Evolutionary conservation across 345 rosid genomes (phyloP), one percentile per base, ranked within the genome.

Genomic region (Salix udensis): DNA sequence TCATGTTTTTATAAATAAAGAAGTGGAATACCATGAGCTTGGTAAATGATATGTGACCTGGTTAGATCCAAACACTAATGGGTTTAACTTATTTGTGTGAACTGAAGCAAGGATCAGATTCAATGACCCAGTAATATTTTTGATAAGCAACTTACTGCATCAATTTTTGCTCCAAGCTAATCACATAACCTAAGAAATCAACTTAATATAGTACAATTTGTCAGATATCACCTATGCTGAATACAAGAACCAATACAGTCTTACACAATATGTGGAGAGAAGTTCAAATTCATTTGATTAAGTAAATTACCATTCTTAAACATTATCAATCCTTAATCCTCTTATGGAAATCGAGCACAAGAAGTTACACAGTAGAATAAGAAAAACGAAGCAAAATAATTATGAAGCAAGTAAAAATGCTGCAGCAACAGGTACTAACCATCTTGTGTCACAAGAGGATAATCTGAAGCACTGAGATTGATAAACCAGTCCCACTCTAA

Each of bases 401-500:
- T 14, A 60, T 5, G 26, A 75, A 69, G 58, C 50, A 71, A 74
- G 12, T 31, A 60, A 2, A 23, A 48, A 70, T 40, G 4, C 34
- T 46, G 52, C 60, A 74, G 78, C 71, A 65, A 60, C 61, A 5
- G 21, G 36, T 50, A 89, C 96, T 85, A 81, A 94, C 98, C 98
- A 76, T 94, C 97, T 88, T 90, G 97, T 55, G 96, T 92, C 65
- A 92, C 88, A 69, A 94, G 97, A 76, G 97, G 97, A 85, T 94
- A 92, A 72, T 94, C 98, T 1, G 96, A 92, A 66, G 98, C 97
- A 14, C 97, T 94, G 80, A 92, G 94, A 79, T 94, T 94, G 50
- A 94, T 83, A 85, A 94, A 94, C 97, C 97, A 94, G 81, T 92
- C 97, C 98, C 97, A 94, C 34, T 87, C 92, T 79, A 91, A 77